Conservation (phyloP, 1,139 yeast species). For the Kodamaea plutei region DNA sequence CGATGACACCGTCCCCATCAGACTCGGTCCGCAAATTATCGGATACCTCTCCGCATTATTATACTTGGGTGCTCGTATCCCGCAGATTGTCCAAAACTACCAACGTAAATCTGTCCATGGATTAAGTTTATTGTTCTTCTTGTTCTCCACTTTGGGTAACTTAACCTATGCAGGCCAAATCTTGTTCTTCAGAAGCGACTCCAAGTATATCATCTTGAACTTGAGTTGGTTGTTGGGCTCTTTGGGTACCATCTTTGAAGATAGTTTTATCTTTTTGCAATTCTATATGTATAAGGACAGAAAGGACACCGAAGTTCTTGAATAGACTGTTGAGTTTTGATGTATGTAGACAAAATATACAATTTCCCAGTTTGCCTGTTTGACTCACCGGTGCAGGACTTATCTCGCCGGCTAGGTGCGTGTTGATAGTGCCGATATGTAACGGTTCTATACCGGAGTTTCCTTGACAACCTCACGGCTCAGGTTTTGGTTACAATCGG, state of each 20-base stretch:
- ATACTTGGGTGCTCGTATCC: constrained; percentile 74
- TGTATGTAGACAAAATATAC: too few species aligned
- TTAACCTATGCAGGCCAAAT: constrained; percentile 76
- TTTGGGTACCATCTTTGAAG: constrained; percentile 69
- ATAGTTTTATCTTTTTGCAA: constrained; percentile 57
- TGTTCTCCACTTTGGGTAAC: constrained; percentile 73
- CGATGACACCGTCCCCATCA: constrained; percentile 23
- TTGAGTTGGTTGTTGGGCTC: constrained; percentile 75
- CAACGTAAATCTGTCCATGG: constrained; percentile 69
- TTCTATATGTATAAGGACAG: constrained; percentile 53
- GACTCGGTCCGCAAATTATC: constrained; percentile 61
- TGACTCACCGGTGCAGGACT: too few species aligned
- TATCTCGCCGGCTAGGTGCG: too few species aligned
- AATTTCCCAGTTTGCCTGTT: too few species aligned
- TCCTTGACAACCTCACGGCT: too few species aligned
- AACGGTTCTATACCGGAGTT: too few species aligned
- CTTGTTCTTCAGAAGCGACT: constrained; percentile 58
- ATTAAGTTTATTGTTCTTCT: constrained; percentile 66
- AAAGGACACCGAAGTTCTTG: constrained; percentile 13
- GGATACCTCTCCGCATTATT: constrained; percentile 70
- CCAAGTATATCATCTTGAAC: constrained; percentile 56
- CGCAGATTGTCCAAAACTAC: constrained; percentile 74
- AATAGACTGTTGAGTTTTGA: too few species aligned
- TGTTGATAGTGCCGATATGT: too few species aligned
- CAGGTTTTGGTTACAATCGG: too few species aligned